Conservation (phyloP, 2,329 filamentous ascomycete genomes). For the Cordyceps pruinosa region DNA sequence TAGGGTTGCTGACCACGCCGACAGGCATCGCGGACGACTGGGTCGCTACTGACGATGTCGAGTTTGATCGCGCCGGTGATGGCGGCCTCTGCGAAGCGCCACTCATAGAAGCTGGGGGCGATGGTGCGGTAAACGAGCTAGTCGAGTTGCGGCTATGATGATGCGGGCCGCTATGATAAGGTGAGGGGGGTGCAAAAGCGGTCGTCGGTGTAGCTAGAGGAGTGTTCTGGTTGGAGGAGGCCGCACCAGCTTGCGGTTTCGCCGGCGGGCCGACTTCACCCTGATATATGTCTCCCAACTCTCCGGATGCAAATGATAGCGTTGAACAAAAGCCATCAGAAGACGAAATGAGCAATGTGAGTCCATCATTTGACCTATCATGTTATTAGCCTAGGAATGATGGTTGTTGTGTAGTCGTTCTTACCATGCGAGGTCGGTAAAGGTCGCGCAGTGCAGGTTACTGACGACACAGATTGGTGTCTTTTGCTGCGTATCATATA, state of each 20-base stretch:
- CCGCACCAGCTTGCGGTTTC: constrained; percentile 30
- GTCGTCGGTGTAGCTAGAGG: constrained; percentile 65
- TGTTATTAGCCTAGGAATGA: constrained; percentile 23
- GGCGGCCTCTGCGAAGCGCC: constrained; percentile 60
- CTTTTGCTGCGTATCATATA: constrained; percentile 96
- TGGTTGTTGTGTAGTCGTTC: constrained; percentile 23
- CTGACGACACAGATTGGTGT: constrained; percentile 91
- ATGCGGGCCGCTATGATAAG: constrained; percentile 40
- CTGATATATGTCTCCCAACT: constrained; percentile 76
- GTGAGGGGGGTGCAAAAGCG: constrained; percentile 54
- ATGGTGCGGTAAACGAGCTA: constrained; percentile 52
- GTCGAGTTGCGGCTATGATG: constrained; percentile 53
- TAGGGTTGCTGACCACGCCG: constrained; percentile 66
- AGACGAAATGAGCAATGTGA: constrained; percentile 79
- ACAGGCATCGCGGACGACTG: constrained; percentile 43
- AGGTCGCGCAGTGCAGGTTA: constrained; percentile 95
- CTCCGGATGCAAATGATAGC: constrained; percentile 73
- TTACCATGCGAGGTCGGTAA: constrained; percentile 93
- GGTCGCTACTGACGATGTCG: constrained; percentile 71
- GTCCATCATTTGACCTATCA: constrained; percentile 42
- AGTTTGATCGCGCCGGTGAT: constrained; percentile 80
- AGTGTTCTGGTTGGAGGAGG: constrained; percentile 55
- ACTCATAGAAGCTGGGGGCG: constrained; percentile 47
- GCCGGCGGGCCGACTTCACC: constrained; percentile 52
- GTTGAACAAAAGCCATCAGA: constrained; percentile 97